Evolutionary conservation across 495 filamentous ascomycete genomes (phyloP).

Genomic region (Evernia prunastri): DNA sequence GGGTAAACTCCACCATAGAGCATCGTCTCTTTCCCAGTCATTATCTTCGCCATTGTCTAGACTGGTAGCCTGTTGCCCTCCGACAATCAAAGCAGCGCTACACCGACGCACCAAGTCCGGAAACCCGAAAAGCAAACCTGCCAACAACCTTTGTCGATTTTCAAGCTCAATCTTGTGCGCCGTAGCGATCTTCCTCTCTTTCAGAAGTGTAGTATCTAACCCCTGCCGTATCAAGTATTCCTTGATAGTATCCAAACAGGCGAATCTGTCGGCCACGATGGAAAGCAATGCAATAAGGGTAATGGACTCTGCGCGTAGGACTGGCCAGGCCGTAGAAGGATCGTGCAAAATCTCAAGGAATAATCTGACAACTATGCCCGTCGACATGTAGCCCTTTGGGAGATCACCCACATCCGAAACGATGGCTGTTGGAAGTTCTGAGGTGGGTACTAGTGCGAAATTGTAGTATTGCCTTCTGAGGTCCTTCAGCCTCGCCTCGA

Average conservation of each 20-base stretch:
- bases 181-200: conserved; percentile 31
- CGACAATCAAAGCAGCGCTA: conserved; percentile 56
- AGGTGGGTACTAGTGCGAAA: conserved; percentile 5
- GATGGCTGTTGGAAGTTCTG: conserved; percentile 19
- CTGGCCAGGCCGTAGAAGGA: conserved; percentile 12
- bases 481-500: conserved; percentile 16
- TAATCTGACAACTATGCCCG: conserved; percentile 5
- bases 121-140: conserved; percentile 53
- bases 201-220: conserved; percentile 30
- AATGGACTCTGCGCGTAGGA: conserved; percentile 30
- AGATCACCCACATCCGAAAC: conserved; percentile 21
- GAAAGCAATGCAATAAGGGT: conserved; percentile 54
- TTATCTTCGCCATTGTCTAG: conserved; percentile 35
- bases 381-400: background rate
- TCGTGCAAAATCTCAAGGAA: conserved; percentile 22
- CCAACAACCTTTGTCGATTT: conserved; percentile 56
- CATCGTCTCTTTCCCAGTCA: conserved; percentile 36
- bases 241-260: conserved; percentile 43
- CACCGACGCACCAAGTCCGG: conserved; percentile 44
- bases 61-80: conserved; percentile 57
- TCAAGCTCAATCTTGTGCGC: conserved; percentile 44
- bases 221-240: conserved; percentile 35
- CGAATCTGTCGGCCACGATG: conserved; percentile 61
- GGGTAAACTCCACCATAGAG: conserved; percentile 70
- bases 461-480: conserved; percentile 14